Percentiles rank a stretch among this genome's conserved stretches.
These are phyloP conservation scores for Sporothrix pseudoabietina DNA, from an alignment of 2,329 filamentous ascomycete species.

Conservation along the genomic window DNA sequence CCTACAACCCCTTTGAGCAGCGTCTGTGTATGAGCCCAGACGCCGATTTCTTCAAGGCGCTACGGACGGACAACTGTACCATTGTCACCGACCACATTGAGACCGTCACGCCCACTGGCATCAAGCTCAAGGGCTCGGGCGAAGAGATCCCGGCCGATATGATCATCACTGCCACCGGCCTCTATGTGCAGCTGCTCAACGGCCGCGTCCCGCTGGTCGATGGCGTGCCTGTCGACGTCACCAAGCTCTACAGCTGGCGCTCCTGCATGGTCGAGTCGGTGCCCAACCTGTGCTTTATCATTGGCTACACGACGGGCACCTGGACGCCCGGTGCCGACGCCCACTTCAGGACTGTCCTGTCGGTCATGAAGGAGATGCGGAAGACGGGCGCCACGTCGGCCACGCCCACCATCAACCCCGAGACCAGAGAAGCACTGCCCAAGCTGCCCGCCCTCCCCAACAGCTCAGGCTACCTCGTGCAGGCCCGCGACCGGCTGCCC, in stretches of 20 bases:
- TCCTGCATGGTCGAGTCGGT: slow-evolving; percentile 63
- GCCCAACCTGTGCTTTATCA: slow-evolving; percentile 60
- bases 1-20: slow-evolving; percentile 71
- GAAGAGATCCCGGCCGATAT: slow-evolving; percentile 56
- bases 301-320: slow-evolving; percentile 62
- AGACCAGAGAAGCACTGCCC: slow-evolving; percentile 33
- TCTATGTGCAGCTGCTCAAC: slow-evolving; percentile 59
- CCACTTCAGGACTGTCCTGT: slow-evolving; percentile 33
- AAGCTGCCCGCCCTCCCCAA: slow-evolving; percentile 34
- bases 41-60: slow-evolving; percentile 55
- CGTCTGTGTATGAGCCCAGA: slow-evolving; percentile 68
- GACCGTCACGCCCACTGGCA: slow-evolving; percentile 47
- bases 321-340: slow-evolving; percentile 65
- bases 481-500: slow-evolving; percentile 38
- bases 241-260: slow-evolving; percentile 59
- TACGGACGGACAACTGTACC: slow-evolving; percentile 45
- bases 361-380: slow-evolving; percentile 34
- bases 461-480: slow-evolving; percentile 38
- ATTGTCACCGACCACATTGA: slow-evolving; percentile 53
- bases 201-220: slow-evolving; percentile 56
- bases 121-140: slow-evolving; percentile 46
- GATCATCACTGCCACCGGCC: slow-evolving; percentile 67
- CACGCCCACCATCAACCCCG: slow-evolving; percentile 35
- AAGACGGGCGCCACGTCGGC: slow-evolving; percentile 34
- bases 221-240: slow-evolving; percentile 47